phyloP scores from a whole-genome alignment of 1,139 yeast genomes.

The Scheffersomyces lignicola region DNA sequence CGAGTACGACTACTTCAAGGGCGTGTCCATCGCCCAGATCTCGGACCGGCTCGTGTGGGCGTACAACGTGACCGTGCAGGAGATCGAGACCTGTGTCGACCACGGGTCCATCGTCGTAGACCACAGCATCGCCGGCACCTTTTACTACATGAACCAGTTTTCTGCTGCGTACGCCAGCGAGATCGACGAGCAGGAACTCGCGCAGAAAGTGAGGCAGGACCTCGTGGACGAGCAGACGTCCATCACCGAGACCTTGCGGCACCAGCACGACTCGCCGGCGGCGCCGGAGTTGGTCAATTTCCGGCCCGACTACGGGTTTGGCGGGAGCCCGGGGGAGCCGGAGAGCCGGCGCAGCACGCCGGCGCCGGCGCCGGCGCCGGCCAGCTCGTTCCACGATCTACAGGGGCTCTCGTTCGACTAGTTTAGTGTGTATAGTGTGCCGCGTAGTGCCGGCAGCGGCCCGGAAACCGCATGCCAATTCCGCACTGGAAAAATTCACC shows the following conservation, averaged over 20 bases:
- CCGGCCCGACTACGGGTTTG: constrained; percentile 19
- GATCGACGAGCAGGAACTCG: constrained; percentile 13
- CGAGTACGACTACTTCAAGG: constrained; percentile 27
- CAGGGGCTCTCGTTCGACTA: constrained; percentile 2
- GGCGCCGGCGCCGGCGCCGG: background rate
- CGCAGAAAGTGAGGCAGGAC: constrained; percentile 15
- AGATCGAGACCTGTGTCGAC: constrained; percentile 59
- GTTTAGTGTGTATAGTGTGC: no score
- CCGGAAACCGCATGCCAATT: no score
- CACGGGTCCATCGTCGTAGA: constrained; percentile 65
- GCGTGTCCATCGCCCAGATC: constrained; percentile 39
- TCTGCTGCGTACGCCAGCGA: constrained; percentile 9
- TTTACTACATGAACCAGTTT: constrained; percentile 39
- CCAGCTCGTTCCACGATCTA: constrained; percentile 1
- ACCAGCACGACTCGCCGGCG: constrained; percentile 14
- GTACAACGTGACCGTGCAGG: constrained; percentile 65
- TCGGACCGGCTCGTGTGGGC: constrained; percentile 58
- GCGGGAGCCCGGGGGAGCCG: constrained; percentile 4
- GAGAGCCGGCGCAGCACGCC: constrained; percentile 7
- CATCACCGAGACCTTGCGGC: constrained; percentile 17
- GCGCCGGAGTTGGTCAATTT: constrained; percentile 19
- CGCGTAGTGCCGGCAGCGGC: no score
- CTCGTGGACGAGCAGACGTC: constrained; percentile 20
- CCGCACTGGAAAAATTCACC: no score
- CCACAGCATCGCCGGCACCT: constrained; percentile 61